Base-by-base conservation (phyloP, 1,284 basidiomycete species). In the Rhodotorula mucilaginosa region DNA sequence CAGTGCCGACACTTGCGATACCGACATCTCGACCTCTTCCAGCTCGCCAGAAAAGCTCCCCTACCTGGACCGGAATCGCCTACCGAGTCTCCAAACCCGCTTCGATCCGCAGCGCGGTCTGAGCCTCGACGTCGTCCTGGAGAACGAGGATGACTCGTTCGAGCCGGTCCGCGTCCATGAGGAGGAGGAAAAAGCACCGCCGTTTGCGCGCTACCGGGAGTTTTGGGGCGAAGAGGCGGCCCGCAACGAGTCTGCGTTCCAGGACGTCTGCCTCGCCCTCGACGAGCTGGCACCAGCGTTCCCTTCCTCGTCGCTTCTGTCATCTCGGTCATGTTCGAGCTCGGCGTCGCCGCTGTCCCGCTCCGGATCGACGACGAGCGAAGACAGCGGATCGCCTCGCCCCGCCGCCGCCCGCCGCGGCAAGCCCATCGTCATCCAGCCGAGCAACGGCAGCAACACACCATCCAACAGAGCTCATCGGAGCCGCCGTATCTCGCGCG, bases 401-500 rank as follows among this genome's bases (percentile, higher is more conserved):
- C 5, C n/a, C 19, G 39, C 39, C 39, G 39, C 39, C 2, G 23
- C n/a, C 23, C 51, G 51, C 23, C 51, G 51, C 44, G 62, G 63
- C 59, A 65, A 61, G 54, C 68, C 68, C 5, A 70, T 70, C 39
- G 59, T 66, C 5, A 70, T 70, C 54, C 58, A 61, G 61, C 51
- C 51, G 39, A 44, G 12, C 39, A 23, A 5, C 51, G 12, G 51
- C 51, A 5, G 49, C 4, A 34, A 51, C 7, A 8, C 49, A 3
- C 49, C 49, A 18, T 19, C 19, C 18, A n/a, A 51, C 19, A 21
- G 8, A 8, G n/a, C 21, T 19, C 49, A n/a, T 52, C 51, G n/a
- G 23, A 52, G 23, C 7, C 18, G 51, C 21, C 51, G 51, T 1
- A 52, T 52, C 51, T 52, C 51, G 51, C 51, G 51, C 3, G 5